Conservation (phyloP, 176 grass and related monocot genomes). For the Ensete glaucum region DNA sequence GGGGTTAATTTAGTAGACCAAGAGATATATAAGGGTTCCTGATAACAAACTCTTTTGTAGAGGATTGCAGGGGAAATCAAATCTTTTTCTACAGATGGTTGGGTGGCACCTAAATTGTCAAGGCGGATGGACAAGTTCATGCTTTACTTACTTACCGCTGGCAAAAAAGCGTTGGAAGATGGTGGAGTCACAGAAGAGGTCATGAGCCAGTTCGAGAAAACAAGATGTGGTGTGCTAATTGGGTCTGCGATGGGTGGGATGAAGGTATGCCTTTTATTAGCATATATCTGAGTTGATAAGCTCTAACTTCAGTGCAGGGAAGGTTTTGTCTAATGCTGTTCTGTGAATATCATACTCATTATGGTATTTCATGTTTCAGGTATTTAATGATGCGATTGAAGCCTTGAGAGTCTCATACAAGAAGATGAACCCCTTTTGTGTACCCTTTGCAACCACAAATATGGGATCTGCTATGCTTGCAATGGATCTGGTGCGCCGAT, state of each 20-base stretch:
- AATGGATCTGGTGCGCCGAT: slow-evolving; percentile 79
- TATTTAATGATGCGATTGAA: slow-evolving; percentile 98
- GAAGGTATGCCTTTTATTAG: slow-evolving; percentile 44
- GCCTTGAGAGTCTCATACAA: slow-evolving; percentile 94
- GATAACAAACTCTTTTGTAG: slow-evolving; percentile 31
- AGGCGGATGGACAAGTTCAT: slow-evolving; percentile 99
- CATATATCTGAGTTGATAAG: slow-evolving; percentile 6
- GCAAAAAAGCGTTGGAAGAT: slow-evolving; percentile 87
- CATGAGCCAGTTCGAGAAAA: slow-evolving; percentile 77
- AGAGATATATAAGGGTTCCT: background rate
- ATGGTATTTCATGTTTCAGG: slow-evolving; percentile 38
- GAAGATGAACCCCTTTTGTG: slow-evolving; percentile 99
- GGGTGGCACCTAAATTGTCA: slow-evolving; percentile 79
- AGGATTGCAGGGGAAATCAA: slow-evolving; percentile 99
- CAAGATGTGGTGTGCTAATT: slow-evolving; percentile 86
- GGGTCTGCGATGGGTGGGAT: slow-evolving; percentile 99
- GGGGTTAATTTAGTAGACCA: background rate
- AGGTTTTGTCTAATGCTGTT: background rate
- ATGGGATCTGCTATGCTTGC: slow-evolving; percentile 99
- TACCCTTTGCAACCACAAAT: slow-evolving; percentile 97
- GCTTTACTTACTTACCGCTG: slow-evolving; percentile 90
- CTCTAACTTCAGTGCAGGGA: background rate
- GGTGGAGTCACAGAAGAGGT: slow-evolving; percentile 85
- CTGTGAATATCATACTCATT: slow-evolving; percentile 12
- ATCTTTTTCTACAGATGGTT: slow-evolving; percentile 82